Evolutionary conservation across 2,329 filamentous ascomycete species (phyloP), one percentile per base, ranked within the genome.

Genomic region (Nemania sp.): DNA sequence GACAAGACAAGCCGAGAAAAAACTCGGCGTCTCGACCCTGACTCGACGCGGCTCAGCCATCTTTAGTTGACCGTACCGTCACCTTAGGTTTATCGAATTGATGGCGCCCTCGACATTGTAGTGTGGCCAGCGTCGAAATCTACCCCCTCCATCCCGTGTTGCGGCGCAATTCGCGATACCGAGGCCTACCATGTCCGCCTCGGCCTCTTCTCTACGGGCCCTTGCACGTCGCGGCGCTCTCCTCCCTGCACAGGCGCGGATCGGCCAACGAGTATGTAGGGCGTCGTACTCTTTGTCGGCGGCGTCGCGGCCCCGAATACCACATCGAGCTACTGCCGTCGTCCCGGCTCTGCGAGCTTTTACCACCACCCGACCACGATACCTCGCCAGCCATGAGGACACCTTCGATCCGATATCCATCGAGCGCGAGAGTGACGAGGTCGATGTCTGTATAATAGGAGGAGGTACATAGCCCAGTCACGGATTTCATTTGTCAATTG

Each of bases 381-480:
- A 51, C 20, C 64, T 71, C 48, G 73, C 71, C 50, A 74, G 71
- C 49, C 73, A 66, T 25, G 79, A 85, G 58, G 84, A 86, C 37
- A 72, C 79, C 57, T 90, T 91, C 68, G 88, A 92, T 72, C 88
- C 88, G 9, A 77, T 79, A 21, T 78, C 76, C 57, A 81, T 93
- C 59, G 94, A 98, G 66, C 89, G 95, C 66, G 95, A 98, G 76
- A 90, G 87, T 55, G 95, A 99, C 72, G 81, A 95, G 78, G 95
- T 99, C 32, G 95, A 99, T 77, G 93, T 99, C 32, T 96, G 92
- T 77, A 98, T 99, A 71, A 87, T 99, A 55, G 95, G 95, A 72
- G 95, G 91, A 75, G 94, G 84, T 87, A 80, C 71, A 51, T 52
- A 6, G 40, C 39, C 43, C 25, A 29, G 25, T 7, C 25, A 29